phyloP scores from a whole-genome alignment of 148 eudicot genomes.

The Cornus controversa region DNA sequence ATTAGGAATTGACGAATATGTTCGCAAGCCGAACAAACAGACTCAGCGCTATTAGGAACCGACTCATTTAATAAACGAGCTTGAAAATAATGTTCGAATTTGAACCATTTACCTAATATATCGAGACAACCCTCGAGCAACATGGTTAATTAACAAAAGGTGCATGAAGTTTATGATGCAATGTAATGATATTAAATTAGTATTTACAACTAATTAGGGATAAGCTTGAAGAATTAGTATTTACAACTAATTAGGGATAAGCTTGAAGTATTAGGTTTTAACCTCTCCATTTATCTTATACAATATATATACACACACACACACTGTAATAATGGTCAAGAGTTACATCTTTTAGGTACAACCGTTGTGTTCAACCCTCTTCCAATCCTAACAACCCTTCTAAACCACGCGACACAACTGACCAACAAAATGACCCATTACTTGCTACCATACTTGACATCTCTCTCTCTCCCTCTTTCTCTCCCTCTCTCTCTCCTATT shows the following conservation, averaged over 20 bases:
- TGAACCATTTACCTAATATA: too few relatives aligned
- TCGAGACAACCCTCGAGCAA: too few relatives aligned
- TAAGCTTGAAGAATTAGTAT: background rate
- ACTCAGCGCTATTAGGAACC: too few relatives aligned
- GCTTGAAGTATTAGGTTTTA: background rate
- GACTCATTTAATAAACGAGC: too few relatives aligned
- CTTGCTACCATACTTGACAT: background rate
- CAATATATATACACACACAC: too few relatives aligned
- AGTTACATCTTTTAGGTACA: constrained; percentile 35
- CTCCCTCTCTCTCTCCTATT: background rate
- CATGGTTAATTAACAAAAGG: too few relatives aligned
- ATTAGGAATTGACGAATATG: too few relatives aligned
- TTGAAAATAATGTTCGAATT: too few relatives aligned
- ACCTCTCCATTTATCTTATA: background rate
- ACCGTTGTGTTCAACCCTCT: constrained; percentile 29
- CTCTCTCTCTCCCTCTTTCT: background rate
- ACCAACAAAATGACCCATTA: constrained; percentile 10
- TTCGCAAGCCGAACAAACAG: too few relatives aligned
- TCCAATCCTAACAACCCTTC: constrained; percentile 36
- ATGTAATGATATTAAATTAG: too few relatives aligned
- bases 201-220: background rate
- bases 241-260: background rate
- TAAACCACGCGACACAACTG: constrained; percentile 36
- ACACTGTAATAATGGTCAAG: constrained; percentile 13
- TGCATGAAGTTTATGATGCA: too few relatives aligned